phyloP scores from a whole-genome alignment of 225 moss, liverwort and hornwort genomes.

The Thuidium tamariscinum region DNA sequence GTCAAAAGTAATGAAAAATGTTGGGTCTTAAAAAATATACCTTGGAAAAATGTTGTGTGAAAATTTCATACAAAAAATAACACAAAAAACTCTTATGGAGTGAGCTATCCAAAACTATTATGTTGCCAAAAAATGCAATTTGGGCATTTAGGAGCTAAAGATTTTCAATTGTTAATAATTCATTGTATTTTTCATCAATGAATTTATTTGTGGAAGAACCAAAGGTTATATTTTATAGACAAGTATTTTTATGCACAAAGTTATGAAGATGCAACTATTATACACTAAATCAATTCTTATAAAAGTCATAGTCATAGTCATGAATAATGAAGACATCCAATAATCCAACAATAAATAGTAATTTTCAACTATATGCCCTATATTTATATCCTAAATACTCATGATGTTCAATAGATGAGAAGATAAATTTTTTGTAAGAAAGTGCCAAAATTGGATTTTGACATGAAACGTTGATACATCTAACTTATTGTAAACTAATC shows the following conservation, averaged over 20 bases:
- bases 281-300: not conserved
- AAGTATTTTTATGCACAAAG: not conserved
- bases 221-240: not conserved
- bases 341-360: no score
- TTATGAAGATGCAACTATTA: not conserved
- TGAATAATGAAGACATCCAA: not conserved
- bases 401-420: not conserved
- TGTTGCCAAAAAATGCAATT: no score
- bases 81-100: no score
- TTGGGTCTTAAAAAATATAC: no score
- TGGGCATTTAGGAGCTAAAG: no score
- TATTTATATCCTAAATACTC: not conserved
- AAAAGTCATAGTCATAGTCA: not conserved
- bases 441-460: not conserved
- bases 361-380: no score
- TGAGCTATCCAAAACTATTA: no score
- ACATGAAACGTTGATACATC: not conserved
- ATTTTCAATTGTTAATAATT: no score
- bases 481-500: not conserved
- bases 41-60: no score
- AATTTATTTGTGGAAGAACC: fast-evolving
- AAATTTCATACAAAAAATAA: no score
- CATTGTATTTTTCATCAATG: not conserved
- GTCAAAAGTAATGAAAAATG: no score
- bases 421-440: not conserved